Base-by-base conservation (phyloP, 495 filamentous ascomycete species). In the Penicillium longicatenatum region DNA sequence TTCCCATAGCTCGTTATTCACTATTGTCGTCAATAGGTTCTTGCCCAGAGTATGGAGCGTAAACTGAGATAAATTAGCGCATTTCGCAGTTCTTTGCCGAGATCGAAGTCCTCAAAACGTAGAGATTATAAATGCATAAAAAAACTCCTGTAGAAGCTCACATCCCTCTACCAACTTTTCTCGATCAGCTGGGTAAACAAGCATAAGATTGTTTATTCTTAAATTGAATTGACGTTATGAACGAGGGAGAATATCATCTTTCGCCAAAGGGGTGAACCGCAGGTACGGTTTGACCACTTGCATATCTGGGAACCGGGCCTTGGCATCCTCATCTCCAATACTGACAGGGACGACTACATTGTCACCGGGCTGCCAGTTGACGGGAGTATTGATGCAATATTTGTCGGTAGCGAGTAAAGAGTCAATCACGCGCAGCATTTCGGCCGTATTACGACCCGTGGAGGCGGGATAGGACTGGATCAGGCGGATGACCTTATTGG, bases 401-500 rank as follows among this genome's bases (percentile, higher is more conserved):
- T 49, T 30, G 46, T 49, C 46, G 22, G 46, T 49, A 30, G 46
- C 46, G 12, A 49, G 46, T 49, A 49, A 30, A 49, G 46, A 49
- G 46, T 49, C 46, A 30, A 49, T 12, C 11, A 49, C 46, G 26
- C 46, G 46, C 14, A 49, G 46, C 24, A 49, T 14, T 31, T 49
- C 46, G 24, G 22, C 24, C 22, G 46, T 49, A 14, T 29, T 49
- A 49, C 46, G 46, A 5, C 37, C 51, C 39, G 51, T 53, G 17
- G 50, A 52, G 19, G 50, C 50, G 30, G 50, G 50, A 8, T 52
- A 52, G 33, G 31, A 7, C 50, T 52, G 50, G 19, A 52, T 39
- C 19, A 52, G 31, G 19, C 50, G 31, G 50, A 52, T 52, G 50
- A 39, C 35, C 50, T 52, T 52, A 19, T 52, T 52, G 19, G 50